Evolutionary conservation across 2,329 filamentous ascomycete species (phyloP).

Genomic region (Dactylellina parvicollis): DNA sequence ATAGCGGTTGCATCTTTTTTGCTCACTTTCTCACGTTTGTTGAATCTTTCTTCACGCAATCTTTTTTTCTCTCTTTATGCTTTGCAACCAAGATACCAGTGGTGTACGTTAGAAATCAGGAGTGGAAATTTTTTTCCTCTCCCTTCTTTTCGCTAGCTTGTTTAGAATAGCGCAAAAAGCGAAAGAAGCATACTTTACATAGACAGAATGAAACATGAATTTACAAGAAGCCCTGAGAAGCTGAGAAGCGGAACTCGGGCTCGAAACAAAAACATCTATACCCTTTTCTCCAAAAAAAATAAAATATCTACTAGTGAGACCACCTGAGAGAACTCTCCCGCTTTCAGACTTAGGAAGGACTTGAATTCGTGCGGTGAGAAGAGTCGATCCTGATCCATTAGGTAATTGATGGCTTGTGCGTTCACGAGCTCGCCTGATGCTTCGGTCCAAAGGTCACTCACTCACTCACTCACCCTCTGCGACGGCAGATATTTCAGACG

Average conservation of each 20-base stretch:
- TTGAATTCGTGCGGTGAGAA: too few relatives aligned
- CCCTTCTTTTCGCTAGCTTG: not conserved
- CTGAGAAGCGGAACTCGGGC: not conserved
- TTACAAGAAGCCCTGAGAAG: conserved; percentile 15
- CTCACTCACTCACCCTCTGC: too few relatives aligned
- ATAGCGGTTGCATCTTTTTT: not conserved
- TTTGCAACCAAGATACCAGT: conserved; percentile 42
- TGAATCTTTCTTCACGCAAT: not conserved
- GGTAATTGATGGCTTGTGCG: conserved; percentile 1
- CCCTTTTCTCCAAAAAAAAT: not conserved
- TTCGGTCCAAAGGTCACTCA: too few relatives aligned
- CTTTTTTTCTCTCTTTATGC: conserved; percentile 2
- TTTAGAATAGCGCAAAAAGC: conserved; percentile 36
- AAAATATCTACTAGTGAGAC: not conserved
- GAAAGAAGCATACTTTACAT: conserved; percentile 15
- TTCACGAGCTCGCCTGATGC: conserved; percentile 35
- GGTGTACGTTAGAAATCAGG: conserved; percentile 43
- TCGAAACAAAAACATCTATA: not conserved
- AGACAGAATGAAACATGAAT: conserved; percentile 45
- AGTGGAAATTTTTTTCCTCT: conserved; percentile 7
- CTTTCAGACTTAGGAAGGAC: too few relatives aligned
- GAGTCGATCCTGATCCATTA: not conserved
- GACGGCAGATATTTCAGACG: conserved; percentile 9
- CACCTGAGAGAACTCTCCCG: too few relatives aligned
- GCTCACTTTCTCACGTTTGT: conserved; percentile 2